Conservation (phyloP, 805 yeast species). For the Candida arabinofermentans region DNA sequence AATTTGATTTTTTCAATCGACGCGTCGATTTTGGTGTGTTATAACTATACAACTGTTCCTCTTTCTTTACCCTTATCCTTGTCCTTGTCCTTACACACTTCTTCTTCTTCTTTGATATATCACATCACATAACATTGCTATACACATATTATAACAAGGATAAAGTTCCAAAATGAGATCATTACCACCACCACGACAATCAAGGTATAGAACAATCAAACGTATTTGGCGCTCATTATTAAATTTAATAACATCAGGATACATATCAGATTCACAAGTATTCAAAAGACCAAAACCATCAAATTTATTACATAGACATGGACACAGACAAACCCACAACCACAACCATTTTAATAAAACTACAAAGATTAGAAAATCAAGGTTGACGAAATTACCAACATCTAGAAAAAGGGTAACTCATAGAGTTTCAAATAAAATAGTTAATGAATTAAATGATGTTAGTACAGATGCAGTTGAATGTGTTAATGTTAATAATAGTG, state of each 20-base stretch:
- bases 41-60: neutral
- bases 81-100: neutral
- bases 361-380: slow-evolving; percentile 30
- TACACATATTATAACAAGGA: too few species aligned
- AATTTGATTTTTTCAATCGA: neutral
- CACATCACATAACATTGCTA: too few species aligned
- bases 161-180: slow-evolving; percentile 36
- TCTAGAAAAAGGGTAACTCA: slow-evolving; percentile 23
- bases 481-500: neutral
- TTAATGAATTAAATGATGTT: slow-evolving; percentile 20
- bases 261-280: slow-evolving; percentile 32
- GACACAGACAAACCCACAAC: too few species aligned
- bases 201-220: slow-evolving; percentile 29
- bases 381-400: slow-evolving; percentile 29
- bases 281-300: slow-evolving; percentile 22
- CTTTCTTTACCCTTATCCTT: neutral
- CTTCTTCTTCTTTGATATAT: neutral
- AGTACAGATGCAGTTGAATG: slow-evolving; percentile 4
- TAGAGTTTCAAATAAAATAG: slow-evolving; percentile 18
- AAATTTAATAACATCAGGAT: slow-evolving; percentile 31
- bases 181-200: slow-evolving; percentile 34
- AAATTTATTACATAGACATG: too few species aligned
- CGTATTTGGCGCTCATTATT: slow-evolving; percentile 31
- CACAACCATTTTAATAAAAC: slow-evolving; percentile 20
- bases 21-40: neutral